phyloP scores from a whole-genome alignment of 306 rosid genomes.

The Fagus crenata region DNA sequence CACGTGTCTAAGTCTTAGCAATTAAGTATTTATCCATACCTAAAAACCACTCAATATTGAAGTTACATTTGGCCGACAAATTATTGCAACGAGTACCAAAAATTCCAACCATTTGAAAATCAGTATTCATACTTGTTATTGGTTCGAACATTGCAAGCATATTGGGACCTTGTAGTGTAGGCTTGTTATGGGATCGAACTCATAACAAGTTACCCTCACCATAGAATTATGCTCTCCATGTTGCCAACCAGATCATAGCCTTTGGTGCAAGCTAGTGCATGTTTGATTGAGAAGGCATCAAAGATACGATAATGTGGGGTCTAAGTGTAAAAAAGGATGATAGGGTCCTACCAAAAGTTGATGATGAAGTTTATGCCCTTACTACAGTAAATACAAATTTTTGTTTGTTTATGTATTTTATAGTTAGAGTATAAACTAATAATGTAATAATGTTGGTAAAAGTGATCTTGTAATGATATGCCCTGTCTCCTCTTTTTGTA shows the following conservation, averaged over 20 bases:
- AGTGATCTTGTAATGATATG: conserved; percentile 39
- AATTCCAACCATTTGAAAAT: conserved; percentile 36
- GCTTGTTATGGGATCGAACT: conserved; percentile 55
- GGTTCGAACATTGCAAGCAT: conserved; percentile 42
- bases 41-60: conserved; percentile 9
- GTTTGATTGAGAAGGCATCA: conserved; percentile 36
- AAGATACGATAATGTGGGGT: conserved; percentile 48
- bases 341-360: conserved; percentile 24
- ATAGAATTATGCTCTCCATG: conserved; percentile 46
- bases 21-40: conserved; percentile 36
- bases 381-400: background rate
- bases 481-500: conserved; percentile 42
- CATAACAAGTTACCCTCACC: conserved; percentile 34
- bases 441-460: conserved; percentile 45
- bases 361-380: conserved; percentile 21
- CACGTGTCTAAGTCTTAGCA: conserved; percentile 50
- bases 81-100: conserved; percentile 28
- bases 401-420: conserved; percentile 20
- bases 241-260: conserved; percentile 58
- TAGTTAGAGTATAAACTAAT: conserved; percentile 6
- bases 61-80: conserved; percentile 33
- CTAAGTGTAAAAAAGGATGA: conserved; percentile 12
- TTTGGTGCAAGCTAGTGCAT: conserved; percentile 30
- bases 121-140: conserved; percentile 26
- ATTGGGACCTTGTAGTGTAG: conserved; percentile 54